Evolutionary conservation across 352 stramenopile genomes (phyloP).

Genomic region (Phytophthora tentaculata): DNA sequence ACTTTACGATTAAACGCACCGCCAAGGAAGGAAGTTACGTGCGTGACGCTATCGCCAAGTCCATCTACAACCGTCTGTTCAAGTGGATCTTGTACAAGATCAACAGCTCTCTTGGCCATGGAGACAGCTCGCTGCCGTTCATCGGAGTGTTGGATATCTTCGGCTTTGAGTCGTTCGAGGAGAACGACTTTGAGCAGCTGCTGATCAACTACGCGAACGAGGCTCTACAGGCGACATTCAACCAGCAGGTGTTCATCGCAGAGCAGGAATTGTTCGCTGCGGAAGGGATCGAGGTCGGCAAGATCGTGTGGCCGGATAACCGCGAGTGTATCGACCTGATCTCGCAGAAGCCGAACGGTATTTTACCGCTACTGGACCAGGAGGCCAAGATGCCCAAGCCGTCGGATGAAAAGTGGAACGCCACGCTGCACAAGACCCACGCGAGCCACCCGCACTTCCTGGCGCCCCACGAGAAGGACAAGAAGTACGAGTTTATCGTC

Average conservation of each 20-base stretch:
- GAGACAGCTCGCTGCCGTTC: constrained; percentile 71
- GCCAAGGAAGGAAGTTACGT: constrained; percentile 85
- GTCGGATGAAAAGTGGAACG: constrained; percentile 88
- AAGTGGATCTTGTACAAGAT: constrained; percentile 85
- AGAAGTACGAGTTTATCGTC: constrained; percentile 95
- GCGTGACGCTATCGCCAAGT: constrained; percentile 94
- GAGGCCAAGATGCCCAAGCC: constrained; percentile 84
- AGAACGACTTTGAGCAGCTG: constrained; percentile 93
- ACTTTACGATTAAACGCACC: constrained; percentile 81
- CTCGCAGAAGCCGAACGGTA: constrained; percentile 78
- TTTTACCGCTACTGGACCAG: constrained; percentile 80
- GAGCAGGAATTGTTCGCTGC: constrained; percentile 82
- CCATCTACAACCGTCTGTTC: constrained; percentile 93
- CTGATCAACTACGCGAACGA: constrained; percentile 93
- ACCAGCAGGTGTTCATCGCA: constrained; percentile 90
- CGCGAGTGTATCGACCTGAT: constrained; percentile 89
- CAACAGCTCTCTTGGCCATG: constrained; percentile 86
- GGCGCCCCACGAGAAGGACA: constrained; percentile 85
- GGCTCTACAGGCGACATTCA: constrained; percentile 88
- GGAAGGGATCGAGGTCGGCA: constrained; percentile 86
- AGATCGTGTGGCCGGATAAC: constrained; percentile 87
- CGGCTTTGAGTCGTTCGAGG: constrained; percentile 96
- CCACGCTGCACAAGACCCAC: constrained; percentile 83
- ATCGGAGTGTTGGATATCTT: constrained; percentile 98
- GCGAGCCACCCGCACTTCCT: constrained; percentile 74